Base-by-base conservation (phyloP, 2,329 filamentous ascomycete genomes). In the Phyllosticta citriasiana region DNA sequence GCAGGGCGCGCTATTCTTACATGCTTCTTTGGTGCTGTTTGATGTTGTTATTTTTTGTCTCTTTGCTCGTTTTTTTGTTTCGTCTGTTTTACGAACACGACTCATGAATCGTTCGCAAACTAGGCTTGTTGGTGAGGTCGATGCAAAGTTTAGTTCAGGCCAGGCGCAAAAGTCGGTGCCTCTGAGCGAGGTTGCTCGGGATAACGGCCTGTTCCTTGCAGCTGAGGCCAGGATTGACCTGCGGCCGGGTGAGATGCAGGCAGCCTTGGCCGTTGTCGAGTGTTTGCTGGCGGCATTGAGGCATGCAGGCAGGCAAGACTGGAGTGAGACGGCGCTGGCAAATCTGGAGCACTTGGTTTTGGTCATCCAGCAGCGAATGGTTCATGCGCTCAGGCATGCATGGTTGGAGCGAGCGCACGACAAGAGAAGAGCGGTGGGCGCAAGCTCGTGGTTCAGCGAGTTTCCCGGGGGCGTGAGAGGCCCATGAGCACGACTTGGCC, bases 401-500 rank as follows among this genome's bases (percentile, higher is more conserved):
- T 35, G 57, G 22, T 33, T n/a, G 35, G n/a, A 47, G 26, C 33
- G n/a, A 27, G 57, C 4, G 57, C 57, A n/a, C 19, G 19, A 22
- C 40, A 26, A 10, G 30, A 50, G 53, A 27, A 1, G 26, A n/a
- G 40, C 33, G 22, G 22, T 26, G 60, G 65, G 72, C 7, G 64
- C 74, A 55, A 65, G 58, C 12, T 47, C 35, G 35, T 76, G 73
- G 73, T 77, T 77, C 62, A 67, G 71, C 4, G 75, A 77, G 64
- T 77, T 73, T 64, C 71, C 72, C 2, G 55, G 61, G 7, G 24
- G 61, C 53, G 47, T 57, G 51, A 69, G 51, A 69, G 70, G 27
- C 74, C 73, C 14, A 66, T 76, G 24, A 75, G 71, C 62, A 75
- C 74, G 19, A 74, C 72, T 55, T 76, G 75, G 67, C 76, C 75